Percentiles rank a stretch among this genome's conserved stretches.
phyloP scores from a whole-genome alignment of 176 grass and related monocot genomes.

The Tillandsia fasciculata region DNA sequence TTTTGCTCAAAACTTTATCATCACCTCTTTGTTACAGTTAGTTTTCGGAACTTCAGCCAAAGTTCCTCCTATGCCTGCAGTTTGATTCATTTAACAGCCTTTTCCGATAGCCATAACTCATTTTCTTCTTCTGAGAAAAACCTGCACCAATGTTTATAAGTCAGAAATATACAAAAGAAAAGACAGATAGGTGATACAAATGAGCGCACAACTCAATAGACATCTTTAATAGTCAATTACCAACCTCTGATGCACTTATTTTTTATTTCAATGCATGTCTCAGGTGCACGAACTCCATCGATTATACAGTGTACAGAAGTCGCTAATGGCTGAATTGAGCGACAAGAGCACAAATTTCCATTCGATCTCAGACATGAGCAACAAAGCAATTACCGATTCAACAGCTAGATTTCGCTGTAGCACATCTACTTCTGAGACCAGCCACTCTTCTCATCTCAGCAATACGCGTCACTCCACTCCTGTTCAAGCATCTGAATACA shows the following conservation, averaged over 20 bases:
- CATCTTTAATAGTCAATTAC: not conserved
- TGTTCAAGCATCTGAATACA: conserved; percentile 25
- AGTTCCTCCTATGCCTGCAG: too few relatives aligned
- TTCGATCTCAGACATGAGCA: conserved; percentile 29
- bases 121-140: too few relatives aligned
- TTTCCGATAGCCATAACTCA: too few relatives aligned
- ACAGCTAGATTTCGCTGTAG: conserved; percentile 29
- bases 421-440: conserved; percentile 39
- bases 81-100: too few relatives aligned
- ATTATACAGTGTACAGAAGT: conserved; percentile 61
- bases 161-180: too few relatives aligned
- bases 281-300: conserved; percentile 76
- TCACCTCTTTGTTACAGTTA: too few relatives aligned
- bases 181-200: too few relatives aligned
- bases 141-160: too few relatives aligned
- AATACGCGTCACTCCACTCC: conserved; percentile 8
- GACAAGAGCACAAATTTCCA: conserved; percentile 24
- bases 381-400: conserved; percentile 27
- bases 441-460: conserved; percentile 24
- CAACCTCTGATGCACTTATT: not conserved
- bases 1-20: too few relatives aligned
- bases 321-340: conserved; percentile 46
- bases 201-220: not conserved
- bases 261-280: not conserved
- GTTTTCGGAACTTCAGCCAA: too few relatives aligned